These are phyloP conservation scores for Dioszegia aurantiaca DNA, from an alignment of 768 basidiomycete genomes.

Conservation along the genomic window DNA sequence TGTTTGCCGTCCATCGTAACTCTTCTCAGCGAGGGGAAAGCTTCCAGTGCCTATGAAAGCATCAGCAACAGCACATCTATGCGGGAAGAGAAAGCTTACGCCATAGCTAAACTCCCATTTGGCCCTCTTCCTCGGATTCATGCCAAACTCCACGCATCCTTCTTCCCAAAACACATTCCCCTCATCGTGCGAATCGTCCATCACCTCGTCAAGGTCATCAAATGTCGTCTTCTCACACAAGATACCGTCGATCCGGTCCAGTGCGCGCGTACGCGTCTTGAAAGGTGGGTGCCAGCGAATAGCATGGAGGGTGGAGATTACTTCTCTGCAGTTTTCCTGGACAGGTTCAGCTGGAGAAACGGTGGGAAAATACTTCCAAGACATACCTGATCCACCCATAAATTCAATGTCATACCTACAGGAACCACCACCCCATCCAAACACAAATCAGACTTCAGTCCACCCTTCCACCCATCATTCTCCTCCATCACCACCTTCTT, in stretches of 20 bases:
- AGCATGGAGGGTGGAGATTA: conserved; percentile 2
- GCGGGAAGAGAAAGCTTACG: conserved; percentile 56
- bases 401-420: conserved; percentile 58
- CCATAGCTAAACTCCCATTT: conserved; percentile 69
- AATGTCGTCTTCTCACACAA: conserved; percentile 45
- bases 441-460: conserved; percentile 17
- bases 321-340: conserved; percentile 11
- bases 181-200: conserved; percentile 6
- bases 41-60: conserved; percentile 47
- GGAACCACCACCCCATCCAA: conserved; percentile 2
- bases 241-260: conserved; percentile 4
- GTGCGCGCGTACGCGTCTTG: conserved; percentile 2
- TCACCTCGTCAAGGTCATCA: conserved; percentile 3
- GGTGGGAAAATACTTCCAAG: neutral
- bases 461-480: conserved; percentile 7
- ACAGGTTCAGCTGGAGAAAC: neutral
- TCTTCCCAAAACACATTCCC: conserved; percentile 55
- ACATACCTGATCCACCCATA: conserved; percentile 68
- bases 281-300: conserved; percentile 7
- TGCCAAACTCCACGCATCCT: conserved; percentile 63
- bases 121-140: conserved; percentile 57
- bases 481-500: conserved; percentile 1
- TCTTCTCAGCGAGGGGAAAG: conserved; percentile 66
- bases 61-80: neutral
- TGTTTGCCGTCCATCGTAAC: conserved; percentile 67